Evolutionary conservation across 2,329 filamentous ascomycete species (phyloP), one percentile per base, ranked within the genome.

Genomic region (Madurella mycetomatis): DNA sequence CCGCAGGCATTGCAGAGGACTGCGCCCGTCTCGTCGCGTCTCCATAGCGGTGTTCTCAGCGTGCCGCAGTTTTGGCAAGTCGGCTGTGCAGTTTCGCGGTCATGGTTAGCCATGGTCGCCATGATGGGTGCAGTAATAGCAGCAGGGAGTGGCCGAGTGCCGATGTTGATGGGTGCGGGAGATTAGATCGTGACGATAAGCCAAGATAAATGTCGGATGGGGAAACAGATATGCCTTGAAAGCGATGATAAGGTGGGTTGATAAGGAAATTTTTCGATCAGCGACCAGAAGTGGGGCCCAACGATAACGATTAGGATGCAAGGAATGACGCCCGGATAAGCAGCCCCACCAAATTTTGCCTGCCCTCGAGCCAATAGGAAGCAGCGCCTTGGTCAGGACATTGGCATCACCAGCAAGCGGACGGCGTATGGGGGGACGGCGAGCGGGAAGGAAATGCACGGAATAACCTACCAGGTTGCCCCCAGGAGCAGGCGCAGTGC

Each of bases 1-100:
- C 94, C 94, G 73, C 94, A 99, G 67, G 94, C 94, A 75, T 99
- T 99, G 84, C 94, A 99, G 49, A 99, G 87, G 39, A 99, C 92
- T 1, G 91, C 88, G 62, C 94, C 94, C 66, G 87, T 84, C 76
- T 99, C 94, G 79, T 99, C 94, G 76, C 94, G 87, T 66, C 94
- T 89, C 94, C 94, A 99, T 69, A 99, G 77, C 41, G 94, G 94
- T 44, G 94, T 99, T 49, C 92, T 97, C 41, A 90, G 95, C 43
- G 94, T 99, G 61, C 84, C 84, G 75, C 94, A 99, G 72, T 99
- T 99, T 72, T 95, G 90, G 73, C 94, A 99, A 63, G 92, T 89
- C 61, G 92, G 92, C 91, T 97, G 87, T 76, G 84, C 80, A 53
- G 77, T 75, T 76, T 83, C 79, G 72, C 83, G 72, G 62, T 80